Percentiles rank a stretch among this genome's conserved stretches.
phyloP scores from a whole-genome alignment of 331 rosid genomes.

The Quercus phellos region DNA sequence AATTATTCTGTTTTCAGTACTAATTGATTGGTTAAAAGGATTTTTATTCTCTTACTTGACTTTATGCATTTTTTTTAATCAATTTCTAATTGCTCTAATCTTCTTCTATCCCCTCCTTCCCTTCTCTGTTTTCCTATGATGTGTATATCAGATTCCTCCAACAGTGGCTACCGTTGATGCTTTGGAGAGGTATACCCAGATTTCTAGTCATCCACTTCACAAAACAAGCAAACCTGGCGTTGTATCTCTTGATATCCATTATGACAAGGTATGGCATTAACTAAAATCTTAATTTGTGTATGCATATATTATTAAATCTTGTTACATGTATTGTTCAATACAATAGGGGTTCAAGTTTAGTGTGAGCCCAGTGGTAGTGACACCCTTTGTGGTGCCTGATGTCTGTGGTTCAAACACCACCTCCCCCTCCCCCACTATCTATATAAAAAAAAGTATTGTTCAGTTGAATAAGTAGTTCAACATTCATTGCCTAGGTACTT shows the following conservation, averaged over 20 bases:
- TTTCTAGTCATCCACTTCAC: constrained; percentile 95
- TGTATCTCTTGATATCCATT: constrained; percentile 66
- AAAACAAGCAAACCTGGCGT: constrained; percentile 96
- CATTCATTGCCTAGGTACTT: not conserved
- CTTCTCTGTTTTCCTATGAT: not conserved
- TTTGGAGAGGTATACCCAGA: constrained; percentile 81
- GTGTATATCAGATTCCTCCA: constrained; percentile 61
- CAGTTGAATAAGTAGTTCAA: not conserved
- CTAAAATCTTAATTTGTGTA: not conserved
- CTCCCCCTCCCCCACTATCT: too few relatives aligned
- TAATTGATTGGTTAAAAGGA: not conserved
- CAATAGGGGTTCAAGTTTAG: too few relatives aligned
- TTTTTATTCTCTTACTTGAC: not conserved
- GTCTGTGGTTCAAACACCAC: too few relatives aligned
- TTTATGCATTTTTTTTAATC: not conserved
- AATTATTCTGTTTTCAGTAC: not conserved
- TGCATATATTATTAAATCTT: not conserved
- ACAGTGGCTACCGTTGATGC: constrained; percentile 78
- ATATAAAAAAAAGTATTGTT: too few relatives aligned
- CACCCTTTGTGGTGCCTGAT: too few relatives aligned
- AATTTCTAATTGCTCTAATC: not conserved
- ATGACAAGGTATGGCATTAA: constrained; percentile 53
- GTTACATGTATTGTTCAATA: not conserved
- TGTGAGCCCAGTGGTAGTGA: too few relatives aligned
- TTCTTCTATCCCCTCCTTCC: not conserved